Conservation (phyloP, 2,329 filamentous ascomycete species). For the Beauveria brongniartii region DNA sequence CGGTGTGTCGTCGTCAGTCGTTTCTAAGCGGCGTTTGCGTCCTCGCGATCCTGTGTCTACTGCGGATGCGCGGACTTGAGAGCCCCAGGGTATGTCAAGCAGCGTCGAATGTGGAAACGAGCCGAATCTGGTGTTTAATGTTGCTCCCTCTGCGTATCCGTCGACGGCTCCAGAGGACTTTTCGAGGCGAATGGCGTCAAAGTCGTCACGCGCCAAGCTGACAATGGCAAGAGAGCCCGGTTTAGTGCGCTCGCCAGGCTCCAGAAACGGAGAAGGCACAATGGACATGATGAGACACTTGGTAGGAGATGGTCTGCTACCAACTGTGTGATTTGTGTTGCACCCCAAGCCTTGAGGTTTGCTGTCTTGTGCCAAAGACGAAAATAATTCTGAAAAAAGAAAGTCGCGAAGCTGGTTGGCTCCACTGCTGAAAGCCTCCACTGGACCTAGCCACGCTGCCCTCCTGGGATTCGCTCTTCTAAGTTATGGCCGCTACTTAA, state of each 20-base stretch:
- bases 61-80: conserved; percentile 79
- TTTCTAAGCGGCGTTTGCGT: conserved; percentile 52
- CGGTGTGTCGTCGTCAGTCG: conserved; percentile 30
- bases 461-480: no score
- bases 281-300: conserved; percentile 24
- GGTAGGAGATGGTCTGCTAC: background rate
- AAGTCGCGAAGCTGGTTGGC: background rate
- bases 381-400: background rate
- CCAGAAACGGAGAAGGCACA: conserved; percentile 66
- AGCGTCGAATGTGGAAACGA: conserved; percentile 78
- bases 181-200: conserved; percentile 66
- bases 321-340: background rate
- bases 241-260: conserved; percentile 54
- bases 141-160: conserved; percentile 68
- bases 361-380: background rate
- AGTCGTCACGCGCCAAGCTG: conserved; percentile 79
- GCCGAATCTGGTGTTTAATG: conserved; percentile 88
- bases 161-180: conserved; percentile 53
- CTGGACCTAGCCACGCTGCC: background rate
- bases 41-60: conserved; percentile 90
- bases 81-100: conserved; percentile 77
- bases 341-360: background rate
- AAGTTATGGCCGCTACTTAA: no score
- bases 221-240: conserved; percentile 69
- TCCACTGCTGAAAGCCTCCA: conserved; percentile 4